These are phyloP conservation scores for Cucurbita ficifolia DNA, from an alignment of 306 rosid species.

Conservation along the genomic window DNA sequence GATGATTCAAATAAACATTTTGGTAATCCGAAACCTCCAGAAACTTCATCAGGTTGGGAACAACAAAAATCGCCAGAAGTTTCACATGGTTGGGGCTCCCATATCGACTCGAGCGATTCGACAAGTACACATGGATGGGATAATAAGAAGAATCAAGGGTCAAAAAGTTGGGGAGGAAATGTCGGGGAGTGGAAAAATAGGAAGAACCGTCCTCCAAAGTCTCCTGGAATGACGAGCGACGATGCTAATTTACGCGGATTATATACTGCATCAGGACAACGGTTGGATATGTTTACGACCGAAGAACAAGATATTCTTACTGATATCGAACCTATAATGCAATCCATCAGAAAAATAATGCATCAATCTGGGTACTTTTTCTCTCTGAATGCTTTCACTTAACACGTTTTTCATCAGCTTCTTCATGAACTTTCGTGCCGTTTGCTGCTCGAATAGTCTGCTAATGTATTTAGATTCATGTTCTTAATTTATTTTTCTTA, in stretches of 20 bases:
- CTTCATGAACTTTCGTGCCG: not conserved
- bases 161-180: conserved; percentile 58
- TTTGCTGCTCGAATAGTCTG: not conserved
- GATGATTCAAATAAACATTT: not conserved
- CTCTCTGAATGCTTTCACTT: not conserved
- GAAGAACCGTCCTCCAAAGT: conserved; percentile 34
- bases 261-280: conserved; percentile 31
- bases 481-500: not conserved
- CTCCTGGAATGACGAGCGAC: conserved; percentile 32
- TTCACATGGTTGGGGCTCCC: conserved; percentile 23
- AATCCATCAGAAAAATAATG: conserved; percentile 56
- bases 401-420: not conserved
- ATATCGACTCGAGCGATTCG: conserved; percentile 19
- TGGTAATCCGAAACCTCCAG: not conserved
- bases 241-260: conserved; percentile 14
- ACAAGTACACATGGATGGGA: conserved; percentile 27
- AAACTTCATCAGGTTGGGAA: conserved; percentile 14
- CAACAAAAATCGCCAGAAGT: conserved; percentile 17
- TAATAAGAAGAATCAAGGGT: conserved; percentile 45
- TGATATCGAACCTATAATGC: conserved; percentile 49
- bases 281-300: conserved; percentile 54
- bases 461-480: not conserved
- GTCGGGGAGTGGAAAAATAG: conserved; percentile 47
- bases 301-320: conserved; percentile 61
- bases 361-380: conserved; percentile 67